A percentile compares a stretch with the other conserved stretches of the same genome.
phyloP scores from a whole-genome alignment of 2,329 filamentous ascomycete species.

The Fusarium sp. region DNA sequence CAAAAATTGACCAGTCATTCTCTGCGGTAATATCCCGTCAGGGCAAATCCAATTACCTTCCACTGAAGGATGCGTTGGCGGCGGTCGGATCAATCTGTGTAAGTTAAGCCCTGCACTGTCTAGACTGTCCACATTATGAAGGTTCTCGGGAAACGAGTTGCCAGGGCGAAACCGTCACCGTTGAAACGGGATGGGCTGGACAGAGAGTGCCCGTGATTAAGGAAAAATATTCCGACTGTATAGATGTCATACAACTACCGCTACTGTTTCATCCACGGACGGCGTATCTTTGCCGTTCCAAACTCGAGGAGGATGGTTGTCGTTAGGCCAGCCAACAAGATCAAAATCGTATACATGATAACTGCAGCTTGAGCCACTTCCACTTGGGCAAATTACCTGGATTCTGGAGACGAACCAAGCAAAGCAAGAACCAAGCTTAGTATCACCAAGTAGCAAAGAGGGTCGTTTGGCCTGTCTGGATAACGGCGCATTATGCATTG shows the following conservation, averaged over 20 bases:
- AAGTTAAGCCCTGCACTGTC: not conserved
- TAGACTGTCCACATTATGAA: not conserved
- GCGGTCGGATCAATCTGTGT: not conserved
- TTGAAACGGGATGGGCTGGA: not conserved
- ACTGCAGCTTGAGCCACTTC: not conserved
- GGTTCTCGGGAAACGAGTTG: not conserved
- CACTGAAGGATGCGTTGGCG: not conserved
- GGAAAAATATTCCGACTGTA: not conserved
- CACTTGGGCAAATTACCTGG: not conserved
- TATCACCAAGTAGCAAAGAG: constrained; percentile 7
- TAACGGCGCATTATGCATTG: constrained; percentile 3
- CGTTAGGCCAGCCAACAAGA: not conserved
- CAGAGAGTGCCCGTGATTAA: not conserved
- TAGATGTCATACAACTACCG: not conserved
- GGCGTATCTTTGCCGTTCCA: not conserved
- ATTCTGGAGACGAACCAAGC: not conserved
- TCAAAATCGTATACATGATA: not conserved
- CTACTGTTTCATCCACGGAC: not conserved
- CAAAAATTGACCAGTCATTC: not conserved
- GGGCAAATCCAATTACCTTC: not conserved
- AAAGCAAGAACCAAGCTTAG: not conserved
- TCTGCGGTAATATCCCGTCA: not conserved
- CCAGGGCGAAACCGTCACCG: not conserved
- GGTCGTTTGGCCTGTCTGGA: constrained; percentile 4
- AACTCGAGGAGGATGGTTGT: not conserved